Evolutionary conservation across 192 early-diverging fungal species (phyloP).

Genomic region (Allomyces macrogynus): DNA sequence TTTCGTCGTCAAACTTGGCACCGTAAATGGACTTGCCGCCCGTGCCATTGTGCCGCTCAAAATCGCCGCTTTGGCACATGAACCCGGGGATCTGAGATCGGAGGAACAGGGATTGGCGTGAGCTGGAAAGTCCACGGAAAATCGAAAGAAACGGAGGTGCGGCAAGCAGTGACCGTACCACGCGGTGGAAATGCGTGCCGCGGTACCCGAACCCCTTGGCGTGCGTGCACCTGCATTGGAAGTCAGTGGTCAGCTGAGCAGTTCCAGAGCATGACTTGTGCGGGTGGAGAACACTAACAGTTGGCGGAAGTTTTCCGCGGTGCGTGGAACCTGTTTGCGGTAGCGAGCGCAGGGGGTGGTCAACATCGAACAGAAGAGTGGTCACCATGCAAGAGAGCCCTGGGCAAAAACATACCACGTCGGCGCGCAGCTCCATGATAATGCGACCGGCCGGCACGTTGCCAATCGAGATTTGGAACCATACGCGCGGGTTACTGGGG

Average conservation of each 20-base stretch:
- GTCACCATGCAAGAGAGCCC: too few species aligned
- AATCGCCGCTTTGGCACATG: slow-evolving; percentile 49
- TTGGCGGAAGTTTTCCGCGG: neutral
- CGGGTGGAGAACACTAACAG: neutral
- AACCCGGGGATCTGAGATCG: neutral
- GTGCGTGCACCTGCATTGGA: neutral
- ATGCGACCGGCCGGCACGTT: slow-evolving; percentile 13
- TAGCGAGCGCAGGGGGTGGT: too few species aligned
- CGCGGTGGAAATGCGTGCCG: slow-evolving; percentile 62
- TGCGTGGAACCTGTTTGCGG: neutral
- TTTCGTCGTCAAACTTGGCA: slow-evolving; percentile 79
- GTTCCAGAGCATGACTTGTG: neutral
- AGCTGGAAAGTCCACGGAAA: too few species aligned
- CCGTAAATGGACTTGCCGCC: slow-evolving; percentile 71
- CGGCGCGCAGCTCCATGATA: slow-evolving; percentile 9
- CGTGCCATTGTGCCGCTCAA: slow-evolving; percentile 54
- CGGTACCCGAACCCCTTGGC: slow-evolving; percentile 23
- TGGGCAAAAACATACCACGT: slow-evolving; percentile 1
- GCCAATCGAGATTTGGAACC: slow-evolving; percentile 19
- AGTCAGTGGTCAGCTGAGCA: neutral
- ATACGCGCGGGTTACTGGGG: slow-evolving; percentile 11
- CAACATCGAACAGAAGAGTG: too few species aligned
- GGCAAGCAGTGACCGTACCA: slow-evolving; percentile 21
- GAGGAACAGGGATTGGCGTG: neutral
- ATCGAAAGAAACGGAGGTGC: neutral